Evolutionary conservation across 2,329 filamentous ascomycete species (phyloP).

Genomic region (Alternaria ethzedia): DNA sequence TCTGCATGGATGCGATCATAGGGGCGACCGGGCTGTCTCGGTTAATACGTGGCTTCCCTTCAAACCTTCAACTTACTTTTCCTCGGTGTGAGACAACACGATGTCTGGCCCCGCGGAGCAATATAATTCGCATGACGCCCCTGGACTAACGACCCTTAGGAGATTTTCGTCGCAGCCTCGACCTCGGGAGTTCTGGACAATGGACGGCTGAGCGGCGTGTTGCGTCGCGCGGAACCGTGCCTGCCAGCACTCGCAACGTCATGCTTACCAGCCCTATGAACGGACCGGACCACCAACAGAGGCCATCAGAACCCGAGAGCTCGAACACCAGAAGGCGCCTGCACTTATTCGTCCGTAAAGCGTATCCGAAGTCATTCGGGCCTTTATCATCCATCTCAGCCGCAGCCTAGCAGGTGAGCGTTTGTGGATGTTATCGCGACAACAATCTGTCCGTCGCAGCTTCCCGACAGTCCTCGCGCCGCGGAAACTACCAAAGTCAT

Average conservation of each 20-base stretch:
- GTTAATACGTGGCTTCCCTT: background rate
- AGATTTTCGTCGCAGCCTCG: background rate
- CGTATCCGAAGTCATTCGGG: background rate
- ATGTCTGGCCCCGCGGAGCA: background rate
- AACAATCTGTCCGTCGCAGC: background rate
- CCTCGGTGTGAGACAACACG: background rate
- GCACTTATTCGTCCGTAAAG: background rate
- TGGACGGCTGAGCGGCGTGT: background rate
- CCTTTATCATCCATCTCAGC: background rate
- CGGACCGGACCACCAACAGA: background rate
- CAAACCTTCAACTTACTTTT: background rate
- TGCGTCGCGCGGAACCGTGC: background rate
- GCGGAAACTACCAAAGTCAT: background rate
- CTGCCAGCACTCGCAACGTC: background rate
- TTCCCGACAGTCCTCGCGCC: background rate
- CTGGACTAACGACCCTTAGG: background rate
- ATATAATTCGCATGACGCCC: background rate
- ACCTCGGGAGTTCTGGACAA: background rate
- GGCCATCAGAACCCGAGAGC: background rate
- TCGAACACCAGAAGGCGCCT: background rate
- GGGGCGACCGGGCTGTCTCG: background rate
- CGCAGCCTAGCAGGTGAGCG: background rate
- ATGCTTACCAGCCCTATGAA: background rate
- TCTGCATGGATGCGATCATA: background rate
- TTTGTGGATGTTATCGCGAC: background rate